phyloP scores from a whole-genome alignment of 805 yeast species.

The Spencermartinsiella europaea region DNA sequence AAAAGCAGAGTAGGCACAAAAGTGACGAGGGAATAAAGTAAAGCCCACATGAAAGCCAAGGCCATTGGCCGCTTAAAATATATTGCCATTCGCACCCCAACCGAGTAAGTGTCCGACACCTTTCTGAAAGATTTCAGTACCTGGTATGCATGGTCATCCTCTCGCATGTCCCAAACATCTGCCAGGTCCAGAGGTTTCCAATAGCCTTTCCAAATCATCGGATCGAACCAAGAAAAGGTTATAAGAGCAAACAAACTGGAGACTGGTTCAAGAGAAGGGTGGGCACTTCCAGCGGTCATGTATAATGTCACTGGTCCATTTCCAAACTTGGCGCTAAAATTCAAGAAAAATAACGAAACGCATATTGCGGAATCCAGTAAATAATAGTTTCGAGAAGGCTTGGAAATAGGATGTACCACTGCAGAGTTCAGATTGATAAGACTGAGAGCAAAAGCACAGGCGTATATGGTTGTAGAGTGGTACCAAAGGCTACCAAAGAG shows the following conservation, averaged over 20 bases:
- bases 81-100: constrained; percentile 53
- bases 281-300: constrained; percentile 33
- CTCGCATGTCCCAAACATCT: constrained; percentile 78
- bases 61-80: constrained; percentile 57
- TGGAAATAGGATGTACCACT: constrained; percentile 17
- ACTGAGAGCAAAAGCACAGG: constrained; percentile 16
- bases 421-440: constrained; percentile 20
- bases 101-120: constrained; percentile 40
- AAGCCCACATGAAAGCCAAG: constrained; percentile 69
- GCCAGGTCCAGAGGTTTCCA: constrained; percentile 45
- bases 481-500: constrained; percentile 21
- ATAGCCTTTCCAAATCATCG: constrained; percentile 61
- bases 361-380: constrained; percentile 37
- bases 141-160: constrained; percentile 71
- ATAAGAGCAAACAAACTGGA: constrained; percentile 55
- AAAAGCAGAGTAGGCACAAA: constrained; percentile 75
- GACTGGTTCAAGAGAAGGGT: constrained; percentile 69
- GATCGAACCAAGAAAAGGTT: constrained; percentile 71
- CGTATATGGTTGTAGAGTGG: constrained; percentile 18
- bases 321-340: constrained; percentile 55
- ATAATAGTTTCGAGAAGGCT: constrained; percentile 9
- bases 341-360: constrained; percentile 40
- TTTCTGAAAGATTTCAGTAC: constrained; percentile 59
- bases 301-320: constrained; percentile 52
- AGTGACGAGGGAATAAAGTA: constrained; percentile 54